Evolutionary conservation across 768 basidiomycete species (phyloP), one percentile per base, ranked within the genome.

Genomic region (Cyclocybe cylindracea): DNA sequence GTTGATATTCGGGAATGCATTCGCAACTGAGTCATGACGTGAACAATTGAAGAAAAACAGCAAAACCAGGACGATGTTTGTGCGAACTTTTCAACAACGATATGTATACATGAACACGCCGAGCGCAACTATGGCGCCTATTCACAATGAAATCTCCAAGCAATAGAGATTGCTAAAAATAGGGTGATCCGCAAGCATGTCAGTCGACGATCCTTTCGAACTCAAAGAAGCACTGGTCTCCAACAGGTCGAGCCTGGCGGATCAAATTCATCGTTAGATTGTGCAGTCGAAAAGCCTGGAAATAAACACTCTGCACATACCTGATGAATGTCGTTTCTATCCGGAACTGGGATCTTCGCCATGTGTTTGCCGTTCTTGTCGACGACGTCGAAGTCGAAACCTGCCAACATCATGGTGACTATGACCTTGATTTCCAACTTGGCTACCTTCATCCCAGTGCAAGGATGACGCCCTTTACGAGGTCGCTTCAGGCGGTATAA

Each of bases 321-420:
- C 36, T 56, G 55, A 13, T 54, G 65, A 1, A 69, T 50, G 48
- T 73, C 71, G 34, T 72, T 74, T 33, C 66, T 56, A 35, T 73
- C 60, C 1, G 66, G 68, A 4, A 50, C 51, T 6, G 70, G 70
- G 13, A 71, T 50, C 16, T 45, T 39, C 11, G 56, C 57, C 0
- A 65, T 62, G 39, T 51, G 57, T 4, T 64, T 62, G 7, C 73
- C 72, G 48, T 56, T 36, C 1, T 41, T 49, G 48, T 75, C 70
- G 7, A 75, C 70, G 8, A 71, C 47, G 9, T 68, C 66, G 44
- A 46, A 13, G 10, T 34, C 5, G 19, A 13, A 58, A 2, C 35
- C 43, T 0, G 43, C 31, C 2, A 54, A 39, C 11, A 58, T 32
- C 16, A 54, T 24, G 4, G 56, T 52, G 14, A 51, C 24, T 7